Percentiles rank a stretch among this genome's conserved stretches.
These are phyloP conservation scores for Artemisia tridentata DNA, from an alignment of 129 eudicot genomes.

Conservation along the genomic window DNA sequence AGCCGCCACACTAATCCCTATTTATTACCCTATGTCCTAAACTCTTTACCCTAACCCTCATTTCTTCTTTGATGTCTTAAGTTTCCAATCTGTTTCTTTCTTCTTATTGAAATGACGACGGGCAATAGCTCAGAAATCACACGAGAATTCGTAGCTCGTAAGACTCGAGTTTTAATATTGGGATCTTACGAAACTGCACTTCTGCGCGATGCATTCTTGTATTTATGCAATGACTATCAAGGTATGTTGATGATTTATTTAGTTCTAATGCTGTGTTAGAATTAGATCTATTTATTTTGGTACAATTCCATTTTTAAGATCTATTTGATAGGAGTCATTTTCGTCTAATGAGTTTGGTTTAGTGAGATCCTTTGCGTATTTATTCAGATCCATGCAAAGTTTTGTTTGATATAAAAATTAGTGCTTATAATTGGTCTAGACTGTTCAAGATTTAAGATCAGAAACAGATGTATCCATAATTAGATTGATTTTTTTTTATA, in stretches of 20 bases:
- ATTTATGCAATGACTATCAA: neutral
- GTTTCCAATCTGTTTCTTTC: neutral
- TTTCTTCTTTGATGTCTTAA: neutral
- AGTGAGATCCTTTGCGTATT: neutral
- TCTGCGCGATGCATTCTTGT: neutral
- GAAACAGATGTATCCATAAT: no score
- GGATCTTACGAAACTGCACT: slow-evolving; percentile 4
- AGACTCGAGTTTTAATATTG: slow-evolving; percentile 19
- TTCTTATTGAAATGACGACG: neutral
- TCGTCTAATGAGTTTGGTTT: no score
- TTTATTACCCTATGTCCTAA: neutral
- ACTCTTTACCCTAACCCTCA: neutral
- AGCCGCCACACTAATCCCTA: neutral
- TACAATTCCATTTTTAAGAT: neutral
- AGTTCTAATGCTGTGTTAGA: neutral
- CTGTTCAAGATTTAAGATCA: no score
- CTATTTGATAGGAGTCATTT: neutral
- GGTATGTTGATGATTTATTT: slow-evolving; percentile 15
- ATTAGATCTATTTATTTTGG: neutral
- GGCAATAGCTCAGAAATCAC: neutral
- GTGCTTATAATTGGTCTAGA: neutral
- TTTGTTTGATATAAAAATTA: neutral
- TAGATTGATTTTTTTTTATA: no score
- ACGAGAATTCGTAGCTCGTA: neutral
- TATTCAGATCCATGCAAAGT: neutral